Percentiles rank a stretch among this genome's conserved stretches.
phyloP scores from a whole-genome alignment of 2,329 filamentous ascomycete genomes.

The Orbilia javanica region DNA sequence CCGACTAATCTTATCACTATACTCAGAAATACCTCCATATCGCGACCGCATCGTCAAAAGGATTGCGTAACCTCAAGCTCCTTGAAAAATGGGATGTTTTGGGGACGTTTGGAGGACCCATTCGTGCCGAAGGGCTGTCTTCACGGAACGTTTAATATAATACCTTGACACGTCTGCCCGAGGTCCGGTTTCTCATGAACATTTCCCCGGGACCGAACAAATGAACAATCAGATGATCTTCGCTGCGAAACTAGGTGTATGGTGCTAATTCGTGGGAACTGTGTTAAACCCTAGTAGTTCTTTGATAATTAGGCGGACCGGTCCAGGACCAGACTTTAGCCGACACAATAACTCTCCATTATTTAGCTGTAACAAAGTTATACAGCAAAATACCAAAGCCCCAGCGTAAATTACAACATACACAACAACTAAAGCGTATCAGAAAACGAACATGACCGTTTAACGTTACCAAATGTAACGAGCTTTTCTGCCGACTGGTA shows the following conservation, averaged over 20 bases:
- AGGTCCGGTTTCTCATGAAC: constrained; percentile 17
- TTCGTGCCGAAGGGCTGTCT: constrained; percentile 18
- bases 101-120: constrained; percentile 28
- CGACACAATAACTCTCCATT: constrained; percentile 34
- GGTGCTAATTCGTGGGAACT: constrained; percentile 55
- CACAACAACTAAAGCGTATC: constrained; percentile 53
- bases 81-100: constrained; percentile 17
- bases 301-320: constrained; percentile 38
- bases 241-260: neutral
- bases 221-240: constrained; percentile 44
- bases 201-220: constrained; percentile 12
- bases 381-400: constrained; percentile 14
- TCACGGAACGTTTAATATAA: constrained; percentile 9
- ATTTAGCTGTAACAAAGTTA: constrained; percentile 24
- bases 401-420: constrained; percentile 53
- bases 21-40: constrained; percentile 7
- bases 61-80: constrained; percentile 26
- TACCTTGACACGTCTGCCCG: constrained; percentile 14
- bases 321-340: constrained; percentile 39
- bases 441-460: constrained; percentile 36
- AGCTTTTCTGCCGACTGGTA: constrained; percentile 42
- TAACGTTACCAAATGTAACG: constrained; percentile 28
- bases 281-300: constrained; percentile 25
- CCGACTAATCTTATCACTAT: constrained; percentile 46
- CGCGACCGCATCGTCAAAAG: neutral